Evolutionary conservation across 202 grass and related monocot species (phyloP).

Genomic region (Dendrocalamus latiflorus): DNA sequence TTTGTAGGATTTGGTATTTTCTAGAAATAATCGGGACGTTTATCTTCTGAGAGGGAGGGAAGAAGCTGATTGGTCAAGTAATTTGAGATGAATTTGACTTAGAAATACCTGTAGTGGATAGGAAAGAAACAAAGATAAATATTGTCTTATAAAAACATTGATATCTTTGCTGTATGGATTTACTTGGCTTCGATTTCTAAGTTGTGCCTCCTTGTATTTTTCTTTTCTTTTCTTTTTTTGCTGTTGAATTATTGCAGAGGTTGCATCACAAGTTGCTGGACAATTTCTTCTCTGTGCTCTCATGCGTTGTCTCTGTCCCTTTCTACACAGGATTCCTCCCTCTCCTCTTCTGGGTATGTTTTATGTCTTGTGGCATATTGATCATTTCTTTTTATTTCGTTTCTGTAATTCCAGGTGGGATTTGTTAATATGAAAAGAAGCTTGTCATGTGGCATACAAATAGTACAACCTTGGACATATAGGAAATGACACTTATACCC

Average conservation of each 20-base stretch:
- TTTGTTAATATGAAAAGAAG: too few species aligned
- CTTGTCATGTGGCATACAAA: too few species aligned
- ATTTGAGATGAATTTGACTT: neutral
- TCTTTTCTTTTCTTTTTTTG: neutral
- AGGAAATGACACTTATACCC: too few species aligned
- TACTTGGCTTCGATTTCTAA: neutral
- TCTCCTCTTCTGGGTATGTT: constrained; percentile 87
- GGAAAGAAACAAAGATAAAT: neutral
- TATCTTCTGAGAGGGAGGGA: neutral
- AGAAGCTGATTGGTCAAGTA: neutral
- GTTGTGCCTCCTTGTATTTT: neutral
- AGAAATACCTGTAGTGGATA: neutral
- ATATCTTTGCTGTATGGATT: neutral
- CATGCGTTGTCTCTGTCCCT: constrained; percentile 83
- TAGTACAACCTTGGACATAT: too few species aligned
- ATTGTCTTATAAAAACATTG: neutral
- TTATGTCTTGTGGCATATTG: constrained; percentile 6
- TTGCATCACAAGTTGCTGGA: constrained; percentile 62
- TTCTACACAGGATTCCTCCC: constrained; percentile 98
- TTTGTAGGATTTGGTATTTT: neutral
- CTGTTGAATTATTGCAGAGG: constrained; percentile 53
- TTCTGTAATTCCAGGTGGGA: neutral
- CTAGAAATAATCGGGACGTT: neutral
- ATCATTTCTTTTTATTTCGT: neutral
- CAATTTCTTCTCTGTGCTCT: constrained; percentile 76